phyloP scores from a whole-genome alignment of 495 filamentous ascomycete species.

The Elasticomyces elasticus region DNA sequence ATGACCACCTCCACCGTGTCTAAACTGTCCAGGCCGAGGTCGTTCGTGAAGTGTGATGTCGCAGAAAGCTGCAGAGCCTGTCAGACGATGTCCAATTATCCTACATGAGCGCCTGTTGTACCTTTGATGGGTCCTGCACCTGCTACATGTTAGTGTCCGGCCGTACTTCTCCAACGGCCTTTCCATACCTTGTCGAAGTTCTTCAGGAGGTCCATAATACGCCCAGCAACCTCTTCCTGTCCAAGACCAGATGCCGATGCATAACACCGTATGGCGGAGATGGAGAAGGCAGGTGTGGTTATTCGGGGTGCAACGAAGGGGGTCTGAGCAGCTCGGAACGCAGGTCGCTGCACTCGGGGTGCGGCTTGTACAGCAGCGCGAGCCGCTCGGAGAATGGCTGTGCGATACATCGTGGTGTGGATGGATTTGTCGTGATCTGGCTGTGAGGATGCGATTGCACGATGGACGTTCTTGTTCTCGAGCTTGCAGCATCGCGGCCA shows the following conservation, averaged over 20 bases:
- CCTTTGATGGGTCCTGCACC: constrained; percentile 37
- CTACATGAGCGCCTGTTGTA: constrained; percentile 15
- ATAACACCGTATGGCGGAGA: constrained; percentile 67
- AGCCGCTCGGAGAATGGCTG: constrained; percentile 61
- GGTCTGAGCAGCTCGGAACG: constrained; percentile 3
- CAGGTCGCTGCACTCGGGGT: constrained; percentile 10
- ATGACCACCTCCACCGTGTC: constrained; percentile 99
- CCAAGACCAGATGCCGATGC: constrained; percentile 66
- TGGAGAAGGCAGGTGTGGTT: constrained; percentile 45
- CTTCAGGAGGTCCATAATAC: constrained; percentile 84
- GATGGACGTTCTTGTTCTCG: neutral
- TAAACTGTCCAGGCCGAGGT: constrained; percentile 90
- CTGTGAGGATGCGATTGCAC: neutral
- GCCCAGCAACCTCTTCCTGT: constrained; percentile 77
- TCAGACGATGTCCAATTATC: neutral
- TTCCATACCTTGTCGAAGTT: constrained; percentile 90
- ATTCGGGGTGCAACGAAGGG: constrained; percentile 21
- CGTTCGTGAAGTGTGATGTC: constrained; percentile 83
- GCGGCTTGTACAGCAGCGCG: constrained; percentile 21
- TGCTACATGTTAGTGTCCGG: constrained; percentile 17
- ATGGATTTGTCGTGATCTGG: neutral
- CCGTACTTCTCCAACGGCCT: neutral
- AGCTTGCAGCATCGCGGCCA: too few species aligned
- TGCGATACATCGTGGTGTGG: constrained; percentile 66
- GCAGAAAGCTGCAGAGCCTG: constrained; percentile 53